Evolutionary conservation across 2,329 filamentous ascomycete genomes (phyloP).

Genomic region (Pestalotiopsis sp.): DNA sequence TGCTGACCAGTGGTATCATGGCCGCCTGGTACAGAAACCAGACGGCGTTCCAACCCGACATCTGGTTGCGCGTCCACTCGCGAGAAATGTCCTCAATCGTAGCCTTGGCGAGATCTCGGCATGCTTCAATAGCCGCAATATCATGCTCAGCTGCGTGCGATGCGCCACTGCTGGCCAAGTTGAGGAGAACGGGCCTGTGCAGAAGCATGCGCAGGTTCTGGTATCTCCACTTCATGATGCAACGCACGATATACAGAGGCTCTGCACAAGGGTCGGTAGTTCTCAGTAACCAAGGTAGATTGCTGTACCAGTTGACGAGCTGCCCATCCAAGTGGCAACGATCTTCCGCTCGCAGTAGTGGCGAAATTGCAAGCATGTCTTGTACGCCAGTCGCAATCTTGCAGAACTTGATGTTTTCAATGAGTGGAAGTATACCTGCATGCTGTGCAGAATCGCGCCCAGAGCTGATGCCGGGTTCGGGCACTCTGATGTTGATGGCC

Average conservation of each 20-base stretch:
- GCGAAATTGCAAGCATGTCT: constrained; percentile 71
- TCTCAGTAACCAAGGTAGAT: constrained; percentile 67
- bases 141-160: constrained; percentile 62
- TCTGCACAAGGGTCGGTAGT: constrained; percentile 70
- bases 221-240: constrained; percentile 82
- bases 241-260: constrained; percentile 69
- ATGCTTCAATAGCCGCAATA: constrained; percentile 67
- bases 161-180: constrained; percentile 59
- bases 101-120: constrained; percentile 68
- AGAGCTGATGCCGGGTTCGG: constrained; percentile 54
- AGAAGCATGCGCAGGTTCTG: constrained; percentile 78
- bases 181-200: constrained; percentile 73
- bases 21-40: constrained; percentile 82
- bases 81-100: constrained; percentile 73
- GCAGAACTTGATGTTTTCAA: constrained; percentile 79
- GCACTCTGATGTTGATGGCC: constrained; percentile 67
- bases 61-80: constrained; percentile 73
- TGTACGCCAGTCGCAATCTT: constrained; percentile 79
- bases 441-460: constrained; percentile 58
- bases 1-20: constrained; percentile 76
- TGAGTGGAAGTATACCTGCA: constrained; percentile 68
- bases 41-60: constrained; percentile 79
- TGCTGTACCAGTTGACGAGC: constrained; percentile 73
- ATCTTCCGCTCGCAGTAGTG: constrained; percentile 68
- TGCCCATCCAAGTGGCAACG: constrained; percentile 68